Percentiles rank a stretch among this genome's conserved stretches.
phyloP scores from a whole-genome alignment of 129 eudicot species.

The Scalesia atractyloides region DNA sequence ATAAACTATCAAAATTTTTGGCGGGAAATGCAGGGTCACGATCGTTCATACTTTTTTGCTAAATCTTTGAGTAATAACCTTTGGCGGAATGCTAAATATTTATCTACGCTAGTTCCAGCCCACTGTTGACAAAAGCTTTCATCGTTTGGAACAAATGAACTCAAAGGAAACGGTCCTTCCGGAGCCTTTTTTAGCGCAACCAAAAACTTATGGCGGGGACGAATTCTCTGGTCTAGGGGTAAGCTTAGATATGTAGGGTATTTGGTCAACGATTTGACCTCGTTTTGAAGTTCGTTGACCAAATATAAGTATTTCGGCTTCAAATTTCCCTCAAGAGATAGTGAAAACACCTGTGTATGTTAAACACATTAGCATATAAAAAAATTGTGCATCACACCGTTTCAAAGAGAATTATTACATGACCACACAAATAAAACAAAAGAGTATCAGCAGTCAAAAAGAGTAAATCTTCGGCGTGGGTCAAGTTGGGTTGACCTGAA shows the following conservation, averaged over 20 bases:
- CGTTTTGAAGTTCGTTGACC: constrained; percentile 82
- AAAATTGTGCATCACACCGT: neutral
- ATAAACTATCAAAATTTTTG: constrained; percentile 13
- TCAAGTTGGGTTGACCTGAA: neutral
- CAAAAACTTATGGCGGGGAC: constrained; percentile 91
- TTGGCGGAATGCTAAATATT: constrained; percentile 87
- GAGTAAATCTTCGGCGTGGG: neutral
- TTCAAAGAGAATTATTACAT: neutral
- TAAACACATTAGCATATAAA: constrained; percentile 4
- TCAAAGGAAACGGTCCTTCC: constrained; percentile 86
- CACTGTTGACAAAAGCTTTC: constrained; percentile 93
- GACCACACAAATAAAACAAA: neutral
- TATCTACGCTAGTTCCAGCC: constrained; percentile 88
- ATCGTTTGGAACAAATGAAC: constrained; percentile 88
- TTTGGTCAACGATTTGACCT: constrained; percentile 83
- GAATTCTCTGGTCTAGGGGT: constrained; percentile 89
- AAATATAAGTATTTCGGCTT: constrained; percentile 88
- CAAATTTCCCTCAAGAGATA: constrained; percentile 86
- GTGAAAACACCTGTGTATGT: constrained; percentile 72
- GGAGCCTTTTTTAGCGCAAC: constrained; percentile 89
- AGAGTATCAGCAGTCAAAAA: neutral
- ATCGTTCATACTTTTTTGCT: constrained; percentile 73
- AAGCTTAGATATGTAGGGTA: constrained; percentile 92
- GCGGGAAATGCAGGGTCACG: constrained; percentile 16
- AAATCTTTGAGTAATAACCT: constrained; percentile 67